Percentiles rank a stretch among this genome's conserved stretches.
Conservation (phyloP, 2,329 filamentous ascomycete species). For the Phaeosphaeriaceae sp. region DNA sequence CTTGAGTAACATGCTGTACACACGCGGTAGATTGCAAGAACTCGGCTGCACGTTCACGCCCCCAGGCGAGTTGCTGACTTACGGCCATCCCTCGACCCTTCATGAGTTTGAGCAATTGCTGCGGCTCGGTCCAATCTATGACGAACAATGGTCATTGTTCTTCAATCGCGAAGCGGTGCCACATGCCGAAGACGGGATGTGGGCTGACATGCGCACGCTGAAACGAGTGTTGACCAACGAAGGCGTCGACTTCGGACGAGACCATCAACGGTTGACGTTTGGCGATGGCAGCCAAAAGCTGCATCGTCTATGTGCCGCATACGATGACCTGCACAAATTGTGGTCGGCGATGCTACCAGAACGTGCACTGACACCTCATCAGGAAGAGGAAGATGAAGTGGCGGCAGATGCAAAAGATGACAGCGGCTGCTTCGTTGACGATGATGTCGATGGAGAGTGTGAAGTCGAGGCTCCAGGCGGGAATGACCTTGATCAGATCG, state of each 20-base stretch:
- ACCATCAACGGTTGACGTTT: conserved; percentile 8
- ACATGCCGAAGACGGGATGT: background rate
- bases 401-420: background rate
- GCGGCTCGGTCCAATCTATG: conserved; percentile 12
- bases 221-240: conserved; percentile 16
- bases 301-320: conserved; percentile 6
- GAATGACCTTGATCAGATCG: background rate
- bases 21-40: conserved; percentile 14
- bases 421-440: background rate
- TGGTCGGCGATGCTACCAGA: conserved; percentile 6
- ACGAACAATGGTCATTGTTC: conserved; percentile 12
- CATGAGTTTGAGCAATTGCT: conserved; percentile 17
- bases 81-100: conserved; percentile 9
- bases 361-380: background rate
- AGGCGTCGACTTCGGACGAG: conserved; percentile 9
- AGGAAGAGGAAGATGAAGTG: background rate
- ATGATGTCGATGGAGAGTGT: background rate
- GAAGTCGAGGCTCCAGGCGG: background rate
- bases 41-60: conserved; percentile 10
- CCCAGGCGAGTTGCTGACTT: conserved; percentile 15
- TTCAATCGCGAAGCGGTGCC: conserved; percentile 3
- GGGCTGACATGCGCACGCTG: conserved; percentile 7
- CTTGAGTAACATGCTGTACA: conserved; percentile 4
- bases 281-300: conserved; percentile 6
- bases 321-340: conserved; percentile 6